phyloP scores from a whole-genome alignment of 1,139 yeast species.

The Suhomyces bribrorum region DNA sequence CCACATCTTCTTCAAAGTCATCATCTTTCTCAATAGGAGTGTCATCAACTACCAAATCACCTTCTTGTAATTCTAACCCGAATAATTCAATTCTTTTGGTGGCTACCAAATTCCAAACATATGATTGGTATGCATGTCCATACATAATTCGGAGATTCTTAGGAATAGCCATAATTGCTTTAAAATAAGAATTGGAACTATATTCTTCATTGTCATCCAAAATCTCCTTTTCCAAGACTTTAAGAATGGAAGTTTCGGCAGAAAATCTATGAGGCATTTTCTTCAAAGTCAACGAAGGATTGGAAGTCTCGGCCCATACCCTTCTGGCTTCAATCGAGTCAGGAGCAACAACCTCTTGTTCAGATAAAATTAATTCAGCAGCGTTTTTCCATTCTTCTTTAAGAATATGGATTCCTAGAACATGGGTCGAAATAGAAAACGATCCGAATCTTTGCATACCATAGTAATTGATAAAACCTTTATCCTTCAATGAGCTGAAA shows the following conservation, averaged over 20 bases:
- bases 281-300: constrained; percentile 64
- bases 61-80: constrained; percentile 72
- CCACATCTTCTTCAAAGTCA: constrained; percentile 60
- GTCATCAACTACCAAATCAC: constrained; percentile 71
- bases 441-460: constrained; percentile 99
- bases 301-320: constrained; percentile 74
- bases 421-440: constrained; percentile 87
- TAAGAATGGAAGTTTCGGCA: constrained; percentile 78
- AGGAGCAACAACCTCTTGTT: constrained; percentile 81
- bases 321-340: constrained; percentile 80
- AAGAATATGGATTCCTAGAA: constrained; percentile 71
- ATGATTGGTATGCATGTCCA: constrained; percentile 96
- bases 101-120: constrained; percentile 88
- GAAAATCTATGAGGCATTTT: constrained; percentile 85
- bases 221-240: constrained; percentile 51
- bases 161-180: constrained; percentile 89
- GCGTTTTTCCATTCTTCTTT: constrained; percentile 79
- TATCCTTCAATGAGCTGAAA: constrained; percentile 56
- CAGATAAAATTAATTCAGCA: constrained; percentile 73
- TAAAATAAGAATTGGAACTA: constrained; percentile 56
- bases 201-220: constrained; percentile 49
- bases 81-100: constrained; percentile 71
- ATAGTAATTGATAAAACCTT: constrained; percentile 88
- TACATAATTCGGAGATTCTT: constrained; percentile 91
- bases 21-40: constrained; percentile 40